Conservation (phyloP, 139 green algal species). For the Chlamydomonas incerta region DNA sequence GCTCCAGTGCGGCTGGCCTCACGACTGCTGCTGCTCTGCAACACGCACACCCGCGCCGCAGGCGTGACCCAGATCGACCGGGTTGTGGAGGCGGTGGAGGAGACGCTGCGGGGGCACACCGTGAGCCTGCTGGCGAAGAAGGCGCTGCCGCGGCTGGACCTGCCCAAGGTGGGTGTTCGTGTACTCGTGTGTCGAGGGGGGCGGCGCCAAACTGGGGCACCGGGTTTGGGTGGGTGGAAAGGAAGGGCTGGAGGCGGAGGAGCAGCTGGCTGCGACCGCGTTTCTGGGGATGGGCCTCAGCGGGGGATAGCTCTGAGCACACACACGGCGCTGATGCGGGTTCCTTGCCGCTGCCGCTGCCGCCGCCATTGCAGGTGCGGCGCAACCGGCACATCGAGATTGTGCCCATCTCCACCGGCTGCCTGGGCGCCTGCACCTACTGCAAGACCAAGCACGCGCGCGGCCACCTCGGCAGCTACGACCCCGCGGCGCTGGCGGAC, state of each 20-base stretch:
- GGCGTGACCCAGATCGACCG: constrained; percentile 89
- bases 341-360: neutral
- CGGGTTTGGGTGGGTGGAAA: no score
- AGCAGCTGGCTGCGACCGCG: no score
- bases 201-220: no score
- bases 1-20: no score
- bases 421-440: constrained; percentile 95
- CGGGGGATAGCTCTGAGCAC: no score
- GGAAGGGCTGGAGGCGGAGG: neutral
- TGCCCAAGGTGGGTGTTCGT: constrained; percentile 80
- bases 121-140: constrained; percentile 88
- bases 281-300: no score
- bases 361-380: constrained; percentile 79
- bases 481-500: constrained; percentile 68
- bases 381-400: constrained; percentile 93
- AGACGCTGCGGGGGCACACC: constrained; percentile 89
- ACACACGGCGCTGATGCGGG: no score
- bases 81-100: constrained; percentile 93
- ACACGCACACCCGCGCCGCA: neutral
- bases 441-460: constrained; percentile 98
- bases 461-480: constrained; percentile 86
- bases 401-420: constrained; percentile 90
- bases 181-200: no score
- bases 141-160: constrained; percentile 85
- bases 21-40: no score